Percentiles rank a stretch among this genome's conserved stretches.
These are phyloP conservation scores for Typha latifolia DNA, from an alignment of 176 grass and related monocot species.

Conservation along the genomic window DNA sequence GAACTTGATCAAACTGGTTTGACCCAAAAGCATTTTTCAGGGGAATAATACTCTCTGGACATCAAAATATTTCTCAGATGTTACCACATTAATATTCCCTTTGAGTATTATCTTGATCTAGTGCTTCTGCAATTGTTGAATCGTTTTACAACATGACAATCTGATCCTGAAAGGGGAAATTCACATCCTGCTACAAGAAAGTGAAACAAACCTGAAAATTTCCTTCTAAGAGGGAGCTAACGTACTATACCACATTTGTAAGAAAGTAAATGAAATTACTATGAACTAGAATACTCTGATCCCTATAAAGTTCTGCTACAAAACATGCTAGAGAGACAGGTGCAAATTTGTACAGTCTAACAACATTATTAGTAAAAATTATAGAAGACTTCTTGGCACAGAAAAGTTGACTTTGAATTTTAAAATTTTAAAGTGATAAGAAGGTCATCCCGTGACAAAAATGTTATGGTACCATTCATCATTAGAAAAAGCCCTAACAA, in stretches of 20 bases:
- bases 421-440: neutral
- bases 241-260: neutral
- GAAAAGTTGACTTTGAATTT: neutral
- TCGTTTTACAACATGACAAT: too few species aligned
- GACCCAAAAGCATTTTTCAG: too few species aligned
- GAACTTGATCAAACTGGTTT: too few species aligned
- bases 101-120: too few species aligned
- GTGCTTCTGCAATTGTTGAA: too few species aligned
- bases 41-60: too few species aligned
- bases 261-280: neutral
- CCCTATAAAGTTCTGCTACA: neutral
- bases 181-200: neutral
- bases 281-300: neutral
- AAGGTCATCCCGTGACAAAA: neutral
- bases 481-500: neutral
- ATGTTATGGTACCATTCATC: neutral
- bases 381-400: neutral
- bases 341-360: neutral
- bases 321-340: neutral
- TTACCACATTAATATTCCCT: too few species aligned
- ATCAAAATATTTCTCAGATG: too few species aligned
- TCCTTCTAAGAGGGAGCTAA: neutral
- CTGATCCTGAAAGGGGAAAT: neutral
- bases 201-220: neutral
- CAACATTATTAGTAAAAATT: neutral